Conservation (phyloP, 2,329 filamentous ascomycete species). For the Arthroderma sp. region DNA sequence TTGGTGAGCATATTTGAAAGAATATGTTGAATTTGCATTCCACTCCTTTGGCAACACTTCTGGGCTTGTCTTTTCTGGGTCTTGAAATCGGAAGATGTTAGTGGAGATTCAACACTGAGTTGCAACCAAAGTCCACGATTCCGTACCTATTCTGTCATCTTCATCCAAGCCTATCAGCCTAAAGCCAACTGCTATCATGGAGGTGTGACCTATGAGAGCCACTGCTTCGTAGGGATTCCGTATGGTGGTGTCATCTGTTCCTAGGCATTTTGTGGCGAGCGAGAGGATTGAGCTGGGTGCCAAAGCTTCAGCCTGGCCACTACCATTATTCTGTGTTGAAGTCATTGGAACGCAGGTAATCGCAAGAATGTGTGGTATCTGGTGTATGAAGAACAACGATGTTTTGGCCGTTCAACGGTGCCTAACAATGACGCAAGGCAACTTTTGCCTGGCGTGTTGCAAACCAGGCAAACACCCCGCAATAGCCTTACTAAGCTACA, state of each 20-base stretch:
- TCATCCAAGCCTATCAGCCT: constrained; percentile 72
- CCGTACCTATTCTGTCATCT: constrained; percentile 56
- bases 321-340: neutral
- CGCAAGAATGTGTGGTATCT: neutral
- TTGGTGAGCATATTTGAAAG: constrained; percentile 75
- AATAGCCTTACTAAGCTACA: too few relatives aligned
- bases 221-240: constrained; percentile 59
- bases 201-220: constrained; percentile 71
- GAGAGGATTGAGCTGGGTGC: constrained; percentile 19
- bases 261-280: constrained; percentile 21
- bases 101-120: neutral
- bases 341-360: neutral
- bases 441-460: too few relatives aligned
- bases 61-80: constrained; percentile 16
- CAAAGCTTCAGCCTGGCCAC: constrained; percentile 7
- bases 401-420: too few relatives aligned
- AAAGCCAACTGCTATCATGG: constrained; percentile 69
- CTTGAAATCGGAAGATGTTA: neutral
- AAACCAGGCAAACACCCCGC: too few relatives aligned
- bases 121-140: neutral
- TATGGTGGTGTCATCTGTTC: constrained; percentile 18
- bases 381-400: too few relatives aligned
- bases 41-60: constrained; percentile 57
- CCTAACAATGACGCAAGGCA: too few relatives aligned
- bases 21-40: constrained; percentile 61